Evolutionary conservation across 2,329 filamentous ascomycete genomes (phyloP), one percentile per base, ranked within the genome.

Genomic region (Xylariaceae sp.): DNA sequence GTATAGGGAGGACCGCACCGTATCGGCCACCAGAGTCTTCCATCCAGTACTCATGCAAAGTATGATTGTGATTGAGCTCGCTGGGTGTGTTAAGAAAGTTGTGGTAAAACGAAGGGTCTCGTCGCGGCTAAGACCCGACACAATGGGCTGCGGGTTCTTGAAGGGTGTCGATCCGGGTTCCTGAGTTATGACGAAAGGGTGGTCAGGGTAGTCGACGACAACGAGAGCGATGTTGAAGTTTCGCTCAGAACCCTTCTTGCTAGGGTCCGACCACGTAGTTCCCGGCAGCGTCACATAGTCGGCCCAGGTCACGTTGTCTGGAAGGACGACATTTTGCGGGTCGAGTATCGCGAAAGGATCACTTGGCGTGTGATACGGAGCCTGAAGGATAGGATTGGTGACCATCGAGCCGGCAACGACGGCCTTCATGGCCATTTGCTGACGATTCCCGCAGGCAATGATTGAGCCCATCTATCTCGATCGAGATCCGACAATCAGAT

Each of bases 1-100:
- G 15, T 7, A 32, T 13, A 18, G 29, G 6, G 6, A 22, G 6
- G 13, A 12, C 10, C 32, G 19, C 49, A 59, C 57, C 57, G 12
- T 57, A 80, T 16, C 74, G 71, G 2, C 78, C 78, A 12, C 71
- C 74, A 1, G 76, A 79, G 63, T 80, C 78, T 49, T 77, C 77
- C 77, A 80, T 80, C 78, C 78, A 80, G 61, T 81, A 80, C 63
- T 80, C 77, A 54, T 81, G 78, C 2, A 81, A 67, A 2, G 78
- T 80, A 55, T 79, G 78, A 3, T 72, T 72, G n/a, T 68, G 68
- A 53, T 80, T 80, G 29, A 80, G 62, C 3, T 76, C 74, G 37
- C 67, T 71, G 0, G 77, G 77, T 47, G 66, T 74, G 56, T 80
- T 81, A 46, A 80, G 68, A 3, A 80, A 66, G 54, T 80, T 75